Conservation (phyloP, 768 basidiomycete species). For the Infundibulicybe gibba region DNA sequence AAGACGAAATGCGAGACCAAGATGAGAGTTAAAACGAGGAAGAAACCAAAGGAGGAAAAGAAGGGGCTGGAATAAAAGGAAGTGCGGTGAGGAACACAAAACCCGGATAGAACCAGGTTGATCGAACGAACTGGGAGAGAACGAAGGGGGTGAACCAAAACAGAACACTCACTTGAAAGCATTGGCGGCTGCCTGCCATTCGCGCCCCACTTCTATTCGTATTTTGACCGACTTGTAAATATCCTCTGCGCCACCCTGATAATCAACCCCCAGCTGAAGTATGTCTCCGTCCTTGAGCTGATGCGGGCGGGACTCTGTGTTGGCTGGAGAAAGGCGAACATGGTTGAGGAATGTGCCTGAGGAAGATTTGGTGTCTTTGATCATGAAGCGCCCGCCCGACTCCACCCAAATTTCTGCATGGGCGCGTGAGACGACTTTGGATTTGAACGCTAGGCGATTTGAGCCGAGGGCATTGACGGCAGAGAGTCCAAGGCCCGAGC, state of each 20-base stretch:
- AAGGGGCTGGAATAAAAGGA: no score
- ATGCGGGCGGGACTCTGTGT: constrained; percentile 72
- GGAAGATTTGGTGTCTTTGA: constrained; percentile 86
- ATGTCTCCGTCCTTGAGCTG: constrained; percentile 91
- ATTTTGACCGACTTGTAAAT: constrained; percentile 98
- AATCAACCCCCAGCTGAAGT: constrained; percentile 93
- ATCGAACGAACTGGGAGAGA: no score
- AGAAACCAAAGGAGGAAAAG: no score
- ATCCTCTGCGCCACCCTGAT: constrained; percentile 95
- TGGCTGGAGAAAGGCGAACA: constrained; percentile 80
- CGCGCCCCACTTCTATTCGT: constrained; percentile 80
- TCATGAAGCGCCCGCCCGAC: constrained; percentile 66
- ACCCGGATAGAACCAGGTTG: no score
- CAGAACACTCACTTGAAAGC: constrained; percentile 75
- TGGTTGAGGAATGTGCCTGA: constrained; percentile 97
- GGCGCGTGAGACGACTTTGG: constrained; percentile 90
- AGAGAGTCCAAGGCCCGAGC: constrained; percentile 61
- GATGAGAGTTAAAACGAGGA: no score
- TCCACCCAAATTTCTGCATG: constrained; percentile 96
- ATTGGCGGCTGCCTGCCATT: constrained; percentile 88
- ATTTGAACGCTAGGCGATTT: constrained; percentile 90
- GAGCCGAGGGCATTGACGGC: constrained; percentile 67
- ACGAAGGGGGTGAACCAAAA: no score
- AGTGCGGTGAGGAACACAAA: no score
- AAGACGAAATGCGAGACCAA: no score